Evolutionary conservation across 1,284 basidiomycete genomes (phyloP).

Genomic region (Puccinia triticina): DNA sequence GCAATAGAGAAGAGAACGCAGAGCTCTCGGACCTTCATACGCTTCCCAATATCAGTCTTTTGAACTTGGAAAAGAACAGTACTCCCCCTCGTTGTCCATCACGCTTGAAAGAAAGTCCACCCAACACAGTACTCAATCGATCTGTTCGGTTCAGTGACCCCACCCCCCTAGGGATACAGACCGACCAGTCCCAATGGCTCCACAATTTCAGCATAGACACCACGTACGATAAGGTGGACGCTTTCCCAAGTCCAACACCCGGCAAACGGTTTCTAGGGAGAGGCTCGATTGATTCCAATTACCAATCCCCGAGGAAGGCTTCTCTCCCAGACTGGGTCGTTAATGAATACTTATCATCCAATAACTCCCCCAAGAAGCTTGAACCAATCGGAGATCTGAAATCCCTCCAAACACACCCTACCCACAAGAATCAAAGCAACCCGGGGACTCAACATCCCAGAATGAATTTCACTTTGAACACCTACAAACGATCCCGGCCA

Average conservation of each 20-base stretch:
- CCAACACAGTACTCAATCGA: background rate
- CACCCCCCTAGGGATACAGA: background rate
- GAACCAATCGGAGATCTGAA: background rate
- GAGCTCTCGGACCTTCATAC: background rate
- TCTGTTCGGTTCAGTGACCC: background rate
- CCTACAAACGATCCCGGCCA: background rate
- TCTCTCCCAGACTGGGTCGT: conserved; percentile 16
- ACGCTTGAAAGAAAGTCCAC: too few species aligned
- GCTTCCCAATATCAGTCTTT: background rate
- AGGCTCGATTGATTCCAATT: background rate
- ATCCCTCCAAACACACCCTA: background rate
- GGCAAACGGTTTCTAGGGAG: background rate
- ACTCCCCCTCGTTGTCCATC: background rate
- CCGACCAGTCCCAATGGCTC: background rate
- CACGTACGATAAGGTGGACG: background rate
- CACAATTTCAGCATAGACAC: background rate
- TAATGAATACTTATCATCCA: background rate
- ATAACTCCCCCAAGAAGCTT: background rate
- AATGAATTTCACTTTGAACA: background rate
- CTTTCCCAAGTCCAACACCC: background rate
- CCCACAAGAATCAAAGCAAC: background rate
- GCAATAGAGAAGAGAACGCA: background rate
- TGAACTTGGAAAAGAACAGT: background rate
- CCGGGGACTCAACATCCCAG: too few species aligned
- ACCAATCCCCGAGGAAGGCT: background rate